A percentile compares a stretch with the other conserved stretches of the same genome.
Conservation (phyloP, 805 yeast species). For the Candida andamanensis region DNA sequence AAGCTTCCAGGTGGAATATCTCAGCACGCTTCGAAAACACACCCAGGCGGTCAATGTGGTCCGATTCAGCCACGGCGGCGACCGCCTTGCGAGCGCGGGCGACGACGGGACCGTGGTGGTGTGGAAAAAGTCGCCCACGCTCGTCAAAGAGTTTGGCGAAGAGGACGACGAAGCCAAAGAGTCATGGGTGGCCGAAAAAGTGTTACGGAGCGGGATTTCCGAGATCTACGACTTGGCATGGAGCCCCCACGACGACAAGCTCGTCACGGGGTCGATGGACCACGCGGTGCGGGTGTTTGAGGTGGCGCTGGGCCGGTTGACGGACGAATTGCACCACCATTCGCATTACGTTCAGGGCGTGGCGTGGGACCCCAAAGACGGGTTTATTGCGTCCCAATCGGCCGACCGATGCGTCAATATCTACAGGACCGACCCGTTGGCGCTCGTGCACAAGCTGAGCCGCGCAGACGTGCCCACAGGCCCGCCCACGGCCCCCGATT, state of each 20-base stretch:
- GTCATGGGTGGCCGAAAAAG: conserved; percentile 63
- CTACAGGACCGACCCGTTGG: conserved; percentile 29
- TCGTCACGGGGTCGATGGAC: conserved; percentile 92
- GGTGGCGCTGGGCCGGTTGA: conserved; percentile 47
- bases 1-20: conserved; percentile 51
- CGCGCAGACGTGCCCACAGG: conserved; percentile 10
- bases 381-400: conserved; percentile 77
- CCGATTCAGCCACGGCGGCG: conserved; percentile 69
- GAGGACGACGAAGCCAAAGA: conserved; percentile 54
- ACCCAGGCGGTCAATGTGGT: conserved; percentile 94
- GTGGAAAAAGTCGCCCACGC: conserved; percentile 61
- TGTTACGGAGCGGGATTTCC: conserved; percentile 55
- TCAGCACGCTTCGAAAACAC: conserved; percentile 79
- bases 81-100: conserved; percentile 79
- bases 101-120: conserved; percentile 88
- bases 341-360: conserved; percentile 93
- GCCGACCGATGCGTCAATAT: conserved; percentile 82
- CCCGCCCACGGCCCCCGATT: background rate
- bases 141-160: conserved; percentile 58
- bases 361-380: conserved; percentile 85
- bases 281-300: conserved; percentile 69
- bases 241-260: conserved; percentile 77
- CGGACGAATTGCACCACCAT: conserved; percentile 65
- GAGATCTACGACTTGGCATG: conserved; percentile 91
- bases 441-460: conserved; percentile 14